A percentile compares a stretch with the other conserved stretches of the same genome.
These are phyloP conservation scores for Fusarium tuaranense DNA, from an alignment of 2,329 filamentous ascomycete species.

Conservation along the genomic window DNA sequence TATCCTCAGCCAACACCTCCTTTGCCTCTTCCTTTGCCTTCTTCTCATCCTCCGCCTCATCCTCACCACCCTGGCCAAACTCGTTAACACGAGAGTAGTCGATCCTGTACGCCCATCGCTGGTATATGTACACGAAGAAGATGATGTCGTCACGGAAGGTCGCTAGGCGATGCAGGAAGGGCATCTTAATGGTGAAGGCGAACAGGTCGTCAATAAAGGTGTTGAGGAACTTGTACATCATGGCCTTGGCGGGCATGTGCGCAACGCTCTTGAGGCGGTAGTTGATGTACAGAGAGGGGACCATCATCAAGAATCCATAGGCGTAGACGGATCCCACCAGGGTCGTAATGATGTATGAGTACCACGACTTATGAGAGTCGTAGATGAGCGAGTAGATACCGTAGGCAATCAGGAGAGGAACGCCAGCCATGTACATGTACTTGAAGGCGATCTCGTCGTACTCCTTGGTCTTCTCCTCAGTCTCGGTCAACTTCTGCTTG, in stretches of 20 bases:
- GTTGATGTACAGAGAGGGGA: slow-evolving; percentile 97
- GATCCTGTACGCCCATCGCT: slow-evolving; percentile 90
- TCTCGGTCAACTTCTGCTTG: slow-evolving; percentile 95
- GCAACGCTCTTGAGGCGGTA: slow-evolving; percentile 95
- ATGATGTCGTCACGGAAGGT: slow-evolving; percentile 96
- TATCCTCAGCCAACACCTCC: slow-evolving; percentile 52
- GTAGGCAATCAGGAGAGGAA: slow-evolving; percentile 90
- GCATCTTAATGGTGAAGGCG: slow-evolving; percentile 99
- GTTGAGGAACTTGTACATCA: slow-evolving; percentile 99
- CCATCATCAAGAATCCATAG: slow-evolving; percentile 99
- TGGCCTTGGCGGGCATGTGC: slow-evolving; percentile 95
- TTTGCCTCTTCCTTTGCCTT: slow-evolving; percentile 54
- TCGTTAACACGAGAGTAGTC: slow-evolving; percentile 96
- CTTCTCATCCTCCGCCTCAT: slow-evolving; percentile 82
- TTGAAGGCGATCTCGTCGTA: slow-evolving; percentile 98
- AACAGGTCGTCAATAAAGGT: slow-evolving; percentile 99
- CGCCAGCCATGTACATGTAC: slow-evolving; percentile 93
- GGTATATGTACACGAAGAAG: slow-evolving; percentile 98
- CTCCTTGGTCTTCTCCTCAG: slow-evolving; percentile 97
- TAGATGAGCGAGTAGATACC: slow-evolving; percentile 92
- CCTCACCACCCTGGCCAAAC: slow-evolving; percentile 98
- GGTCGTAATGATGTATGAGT: slow-evolving; percentile 94
- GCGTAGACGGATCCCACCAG: slow-evolving; percentile 97
- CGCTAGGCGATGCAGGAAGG: slow-evolving; percentile 88
- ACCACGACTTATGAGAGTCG: slow-evolving; percentile 97